phyloP scores from a whole-genome alignment of 352 stramenopile species.

The Pythium biforme region DNA sequence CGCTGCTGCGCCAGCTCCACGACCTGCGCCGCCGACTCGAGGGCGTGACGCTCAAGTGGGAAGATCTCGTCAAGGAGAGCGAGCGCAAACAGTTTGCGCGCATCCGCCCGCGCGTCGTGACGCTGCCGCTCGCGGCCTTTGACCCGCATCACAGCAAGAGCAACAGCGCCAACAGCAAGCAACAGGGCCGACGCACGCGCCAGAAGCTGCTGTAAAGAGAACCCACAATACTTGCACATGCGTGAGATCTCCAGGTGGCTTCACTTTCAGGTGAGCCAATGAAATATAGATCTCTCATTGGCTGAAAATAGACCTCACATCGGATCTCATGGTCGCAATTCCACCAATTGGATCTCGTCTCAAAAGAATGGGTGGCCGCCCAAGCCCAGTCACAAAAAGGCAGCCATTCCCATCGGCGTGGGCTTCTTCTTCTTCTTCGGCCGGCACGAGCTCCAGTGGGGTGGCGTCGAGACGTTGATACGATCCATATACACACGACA shows the following conservation, averaged over 20 bases:
- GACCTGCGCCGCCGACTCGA: constrained; percentile 29
- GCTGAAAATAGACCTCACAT: constrained; percentile 10
- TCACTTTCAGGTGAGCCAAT: constrained; percentile 20
- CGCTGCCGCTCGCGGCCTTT: constrained; percentile 26
- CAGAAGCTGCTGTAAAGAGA: neutral
- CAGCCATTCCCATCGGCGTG: constrained; percentile 19
- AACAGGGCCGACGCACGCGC: neutral
- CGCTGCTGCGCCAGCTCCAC: constrained; percentile 13
- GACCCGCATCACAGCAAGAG: neutral
- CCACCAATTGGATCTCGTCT: constrained; percentile 13
- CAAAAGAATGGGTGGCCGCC: constrained; percentile 32
- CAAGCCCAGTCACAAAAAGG: constrained; percentile 16
- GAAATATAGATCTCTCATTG: constrained; percentile 14
- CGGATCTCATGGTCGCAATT: constrained; percentile 17
- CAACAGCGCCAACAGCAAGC: neutral
- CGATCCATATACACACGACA: neutral
- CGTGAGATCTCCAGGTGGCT: constrained; percentile 23
- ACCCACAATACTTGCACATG: neutral
- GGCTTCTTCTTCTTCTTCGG: constrained; percentile 1
- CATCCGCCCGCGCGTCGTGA: constrained; percentile 30
- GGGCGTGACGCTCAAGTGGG: constrained; percentile 39
- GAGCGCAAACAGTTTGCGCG: constrained; percentile 34
- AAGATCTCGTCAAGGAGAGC: constrained; percentile 38
- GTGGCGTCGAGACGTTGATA: neutral
- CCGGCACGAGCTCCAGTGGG: no score